Evolutionary conservation across 2,329 filamentous ascomycete genomes (phyloP).

Genomic region (Aspergillus sp.): DNA sequence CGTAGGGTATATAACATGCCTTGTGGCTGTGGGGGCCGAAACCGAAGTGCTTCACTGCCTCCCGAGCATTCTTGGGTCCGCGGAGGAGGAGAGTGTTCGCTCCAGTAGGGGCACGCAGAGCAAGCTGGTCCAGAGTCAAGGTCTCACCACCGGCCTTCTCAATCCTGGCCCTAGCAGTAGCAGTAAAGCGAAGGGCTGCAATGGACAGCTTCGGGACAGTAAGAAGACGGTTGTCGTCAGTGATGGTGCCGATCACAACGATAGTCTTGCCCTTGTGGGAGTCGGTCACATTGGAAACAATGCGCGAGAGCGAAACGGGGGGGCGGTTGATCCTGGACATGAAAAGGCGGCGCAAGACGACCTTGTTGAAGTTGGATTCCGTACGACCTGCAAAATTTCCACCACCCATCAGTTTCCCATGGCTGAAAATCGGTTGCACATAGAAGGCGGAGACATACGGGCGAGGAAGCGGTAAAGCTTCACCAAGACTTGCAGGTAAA

Average conservation of each 20-base stretch:
- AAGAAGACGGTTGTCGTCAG: slow-evolving; percentile 94
- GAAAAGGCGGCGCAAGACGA: slow-evolving; percentile 93
- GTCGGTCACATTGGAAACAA: slow-evolving; percentile 67
- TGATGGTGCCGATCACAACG: slow-evolving; percentile 92
- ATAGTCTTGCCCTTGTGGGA: slow-evolving; percentile 71
- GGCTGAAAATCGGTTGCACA: neutral
- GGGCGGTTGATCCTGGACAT: slow-evolving; percentile 99
- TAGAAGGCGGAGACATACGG: slow-evolving; percentile 57
- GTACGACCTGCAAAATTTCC: slow-evolving; percentile 70
- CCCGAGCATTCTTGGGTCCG: slow-evolving; percentile 96
- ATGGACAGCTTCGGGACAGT: slow-evolving; percentile 89
- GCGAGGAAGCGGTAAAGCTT: slow-evolving; percentile 98
- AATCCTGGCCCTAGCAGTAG: slow-evolving; percentile 92
- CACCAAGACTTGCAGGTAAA: slow-evolving; percentile 94
- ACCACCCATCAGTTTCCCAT: slow-evolving; percentile 21
- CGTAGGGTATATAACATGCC: slow-evolving; percentile 54
- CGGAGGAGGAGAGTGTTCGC: slow-evolving; percentile 96
- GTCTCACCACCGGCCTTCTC: slow-evolving; percentile 90
- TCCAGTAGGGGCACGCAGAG: slow-evolving; percentile 90
- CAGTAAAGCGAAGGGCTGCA: slow-evolving; percentile 94
- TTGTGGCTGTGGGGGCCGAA: slow-evolving; percentile 98
- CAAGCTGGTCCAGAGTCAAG: slow-evolving; percentile 95
- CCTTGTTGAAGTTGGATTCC: slow-evolving; percentile 98
- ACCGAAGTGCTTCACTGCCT: slow-evolving; percentile 99
- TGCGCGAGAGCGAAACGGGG: slow-evolving; percentile 90